Evolutionary conservation across 306 rosid genomes (phyloP).

Genomic region (Prunus salicina): DNA sequence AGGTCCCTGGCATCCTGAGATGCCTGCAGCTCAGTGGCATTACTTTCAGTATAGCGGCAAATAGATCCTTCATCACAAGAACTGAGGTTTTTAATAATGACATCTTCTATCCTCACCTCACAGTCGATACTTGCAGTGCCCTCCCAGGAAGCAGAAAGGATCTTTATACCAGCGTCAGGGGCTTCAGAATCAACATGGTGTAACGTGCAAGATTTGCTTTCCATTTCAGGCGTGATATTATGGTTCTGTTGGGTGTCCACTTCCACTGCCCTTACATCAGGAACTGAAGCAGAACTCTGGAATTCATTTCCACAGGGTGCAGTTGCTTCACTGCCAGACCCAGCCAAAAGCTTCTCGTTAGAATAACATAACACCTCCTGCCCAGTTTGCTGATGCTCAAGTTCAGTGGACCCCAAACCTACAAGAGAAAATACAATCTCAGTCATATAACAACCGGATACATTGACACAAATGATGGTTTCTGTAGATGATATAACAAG

Average conservation of each 20-base stretch:
- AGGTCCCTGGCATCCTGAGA: slow-evolving; percentile 10
- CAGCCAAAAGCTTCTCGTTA: slow-evolving; percentile 28
- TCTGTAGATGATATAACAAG: neutral
- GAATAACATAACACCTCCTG: slow-evolving; percentile 20
- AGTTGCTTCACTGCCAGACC: slow-evolving; percentile 27
- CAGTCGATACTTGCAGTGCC: slow-evolving; percentile 24
- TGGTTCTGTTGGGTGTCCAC: slow-evolving; percentile 26
- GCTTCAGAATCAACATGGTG: slow-evolving; percentile 19
- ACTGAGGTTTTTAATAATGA: slow-evolving; percentile 2
- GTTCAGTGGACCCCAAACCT: slow-evolving; percentile 38
- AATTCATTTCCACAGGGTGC: slow-evolving; percentile 16
- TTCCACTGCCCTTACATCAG: slow-evolving; percentile 21
- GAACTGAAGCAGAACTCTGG: slow-evolving; percentile 22
- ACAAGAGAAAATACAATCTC: slow-evolving; percentile 20
- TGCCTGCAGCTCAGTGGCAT: slow-evolving; percentile 17
- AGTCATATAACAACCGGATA: neutral
- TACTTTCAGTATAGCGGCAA: slow-evolving; percentile 20
- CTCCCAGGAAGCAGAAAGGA: slow-evolving; percentile 22
- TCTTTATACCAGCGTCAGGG: slow-evolving; percentile 1
- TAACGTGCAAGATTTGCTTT: slow-evolving; percentile 15
- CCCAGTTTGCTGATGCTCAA: slow-evolving; percentile 3
- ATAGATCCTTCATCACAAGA: slow-evolving; percentile 27
- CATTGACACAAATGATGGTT: slow-evolving; percentile 13
- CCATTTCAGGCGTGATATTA: slow-evolving; percentile 18
- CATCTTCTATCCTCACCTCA: slow-evolving; percentile 24